These are phyloP conservation scores for Davidsoniella eucalypti DNA, from an alignment of 2,329 filamentous ascomycete genomes.

Conservation along the genomic window DNA sequence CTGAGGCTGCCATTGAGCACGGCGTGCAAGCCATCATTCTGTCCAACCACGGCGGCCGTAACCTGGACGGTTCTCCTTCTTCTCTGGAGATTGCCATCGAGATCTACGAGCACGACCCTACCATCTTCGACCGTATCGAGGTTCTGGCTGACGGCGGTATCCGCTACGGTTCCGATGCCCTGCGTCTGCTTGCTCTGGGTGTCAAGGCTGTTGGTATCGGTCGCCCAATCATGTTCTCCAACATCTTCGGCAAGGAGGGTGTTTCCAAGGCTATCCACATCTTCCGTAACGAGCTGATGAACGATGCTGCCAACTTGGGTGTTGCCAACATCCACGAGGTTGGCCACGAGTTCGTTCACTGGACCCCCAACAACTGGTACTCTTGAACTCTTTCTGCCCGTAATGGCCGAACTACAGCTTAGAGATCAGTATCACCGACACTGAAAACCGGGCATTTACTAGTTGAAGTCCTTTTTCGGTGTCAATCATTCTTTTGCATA, in stretches of 20 bases:
- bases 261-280: constrained; percentile 28
- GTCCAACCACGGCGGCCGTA: constrained; percentile 27
- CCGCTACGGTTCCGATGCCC: constrained; percentile 26
- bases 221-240: constrained; percentile 23
- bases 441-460: background rate
- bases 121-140: constrained; percentile 16
- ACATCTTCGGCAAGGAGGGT: constrained; percentile 33
- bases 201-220: constrained; percentile 30
- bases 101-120: constrained; percentile 16
- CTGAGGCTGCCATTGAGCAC: constrained; percentile 21
- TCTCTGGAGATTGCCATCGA: constrained; percentile 21
- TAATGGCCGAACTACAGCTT: background rate
- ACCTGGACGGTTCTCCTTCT: constrained; percentile 23
- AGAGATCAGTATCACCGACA: background rate
- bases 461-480: background rate
- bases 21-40: constrained; percentile 26
- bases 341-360: constrained; percentile 17
- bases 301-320: constrained; percentile 28
- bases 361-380: constrained; percentile 19
- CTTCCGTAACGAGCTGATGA: constrained; percentile 32
- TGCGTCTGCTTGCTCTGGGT: constrained; percentile 28
- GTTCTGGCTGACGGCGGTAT: constrained; percentile 25
- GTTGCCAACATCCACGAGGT: constrained; percentile 23
- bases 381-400: constrained; percentile 2
- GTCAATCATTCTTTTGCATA: background rate